Evolutionary conservation across 352 stramenopile species (phyloP).

Genomic region (Phytopythium oedochilum): DNA sequence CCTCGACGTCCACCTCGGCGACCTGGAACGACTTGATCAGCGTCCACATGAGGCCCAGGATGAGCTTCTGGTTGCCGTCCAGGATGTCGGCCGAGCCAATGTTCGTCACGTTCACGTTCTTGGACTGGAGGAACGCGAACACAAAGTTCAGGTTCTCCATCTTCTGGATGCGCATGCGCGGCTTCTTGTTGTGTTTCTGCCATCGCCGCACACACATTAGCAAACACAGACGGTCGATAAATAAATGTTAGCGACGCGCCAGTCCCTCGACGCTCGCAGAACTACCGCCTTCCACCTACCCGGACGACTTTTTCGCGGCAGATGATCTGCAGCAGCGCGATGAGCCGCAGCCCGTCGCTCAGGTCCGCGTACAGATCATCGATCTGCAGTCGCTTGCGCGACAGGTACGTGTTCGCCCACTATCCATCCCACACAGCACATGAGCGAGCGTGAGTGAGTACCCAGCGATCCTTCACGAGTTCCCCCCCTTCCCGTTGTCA

Average conservation of each 20-base stretch:
- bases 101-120: slow-evolving; percentile 89
- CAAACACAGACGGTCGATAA: too few species aligned
- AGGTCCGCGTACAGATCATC: slow-evolving; percentile 88
- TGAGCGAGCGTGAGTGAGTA: too few species aligned
- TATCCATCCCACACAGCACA: slow-evolving; percentile 17
- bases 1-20: slow-evolving; percentile 82
- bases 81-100: slow-evolving; percentile 91
- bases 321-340: slow-evolving; percentile 87
- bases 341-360: slow-evolving; percentile 81
- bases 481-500: too few species aligned
- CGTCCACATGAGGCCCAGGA: slow-evolving; percentile 91
- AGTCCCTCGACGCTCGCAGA: too few species aligned
- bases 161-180: slow-evolving; percentile 92
- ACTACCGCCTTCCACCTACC: too few species aligned
- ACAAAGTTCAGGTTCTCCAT: slow-evolving; percentile 91
- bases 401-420: slow-evolving; percentile 90
- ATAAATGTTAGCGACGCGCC: too few species aligned
- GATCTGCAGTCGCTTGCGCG: slow-evolving; percentile 85
- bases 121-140: slow-evolving; percentile 87
- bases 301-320: slow-evolving; percentile 83
- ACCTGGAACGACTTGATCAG: slow-evolving; percentile 91
- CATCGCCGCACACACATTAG: neutral
- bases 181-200: slow-evolving; percentile 91
- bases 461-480: too few species aligned
- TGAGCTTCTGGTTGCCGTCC: slow-evolving; percentile 89